A percentile compares a stretch with the other conserved stretches of the same genome.
Evolutionary conservation across 768 basidiomycete species (phyloP).

Genomic region (Suillus fuscotomentosus): DNA sequence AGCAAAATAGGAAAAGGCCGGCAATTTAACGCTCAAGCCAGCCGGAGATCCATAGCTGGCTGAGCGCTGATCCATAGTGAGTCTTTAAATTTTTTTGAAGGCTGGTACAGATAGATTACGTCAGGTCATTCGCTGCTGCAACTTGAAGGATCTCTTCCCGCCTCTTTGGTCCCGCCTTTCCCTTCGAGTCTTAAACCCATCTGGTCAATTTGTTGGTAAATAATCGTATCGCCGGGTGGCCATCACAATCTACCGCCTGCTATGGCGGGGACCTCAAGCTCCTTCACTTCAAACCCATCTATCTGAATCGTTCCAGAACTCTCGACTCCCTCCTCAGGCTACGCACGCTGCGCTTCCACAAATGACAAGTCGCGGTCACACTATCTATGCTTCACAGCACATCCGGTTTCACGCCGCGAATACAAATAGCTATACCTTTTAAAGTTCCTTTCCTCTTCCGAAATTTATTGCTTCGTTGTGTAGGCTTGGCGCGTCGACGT

Average conservation of each 20-base stretch:
- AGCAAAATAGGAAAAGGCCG: too few relatives aligned
- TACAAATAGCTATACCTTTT: conserved; percentile 31
- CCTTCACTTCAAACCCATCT: conserved; percentile 57
- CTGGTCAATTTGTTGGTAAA: conserved; percentile 30
- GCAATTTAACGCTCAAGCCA: too few relatives aligned
- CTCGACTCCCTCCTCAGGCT: conserved; percentile 48
- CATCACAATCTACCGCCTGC: neutral
- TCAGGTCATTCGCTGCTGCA: neutral
- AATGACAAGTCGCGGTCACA: conserved; percentile 11
- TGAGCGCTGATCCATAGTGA: neutral
- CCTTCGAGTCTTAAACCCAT: conserved; percentile 37
- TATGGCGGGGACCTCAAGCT: conserved; percentile 13
- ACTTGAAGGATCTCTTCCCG: conserved; percentile 12
- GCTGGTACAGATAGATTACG: neutral
- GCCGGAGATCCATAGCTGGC: too few relatives aligned
- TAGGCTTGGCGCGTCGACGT: neutral
- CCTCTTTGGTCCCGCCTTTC: conserved; percentile 15
- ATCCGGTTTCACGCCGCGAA: conserved; percentile 49
- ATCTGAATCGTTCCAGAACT: conserved; percentile 58
- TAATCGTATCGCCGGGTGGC: conserved; percentile 19
- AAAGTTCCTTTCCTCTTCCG: conserved; percentile 49
- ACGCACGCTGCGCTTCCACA: conserved; percentile 19
- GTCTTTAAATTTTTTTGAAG: neutral
- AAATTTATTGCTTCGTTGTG: neutral
- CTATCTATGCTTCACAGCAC: conserved; percentile 64